Conservation (phyloP, 108 stramenopile species). For the Pseudonitzschia pungens region DNA sequence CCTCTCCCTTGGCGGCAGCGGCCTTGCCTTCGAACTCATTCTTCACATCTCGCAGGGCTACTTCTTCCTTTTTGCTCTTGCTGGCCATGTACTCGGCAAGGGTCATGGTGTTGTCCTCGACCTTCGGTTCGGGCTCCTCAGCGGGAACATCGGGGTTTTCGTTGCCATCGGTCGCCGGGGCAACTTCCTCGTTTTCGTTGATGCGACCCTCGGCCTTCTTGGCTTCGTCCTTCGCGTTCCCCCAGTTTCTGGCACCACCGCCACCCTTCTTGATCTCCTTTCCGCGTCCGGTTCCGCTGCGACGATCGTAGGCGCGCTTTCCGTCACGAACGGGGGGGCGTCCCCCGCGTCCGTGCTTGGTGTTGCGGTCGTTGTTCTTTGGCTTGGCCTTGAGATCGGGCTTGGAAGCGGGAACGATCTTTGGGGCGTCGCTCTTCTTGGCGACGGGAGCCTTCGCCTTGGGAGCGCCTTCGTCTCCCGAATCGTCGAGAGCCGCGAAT, state of each 20-base stretch:
- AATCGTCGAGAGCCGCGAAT: slow-evolving; percentile 88
- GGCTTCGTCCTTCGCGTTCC: slow-evolving; percentile 80
- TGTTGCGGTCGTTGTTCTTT: slow-evolving; percentile 68
- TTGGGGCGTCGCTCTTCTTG: slow-evolving; percentile 29
- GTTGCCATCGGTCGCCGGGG: slow-evolving; percentile 27
- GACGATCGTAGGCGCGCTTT: slow-evolving; percentile 85
- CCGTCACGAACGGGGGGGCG: slow-evolving; percentile 75
- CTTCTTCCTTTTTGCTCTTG: slow-evolving; percentile 57
- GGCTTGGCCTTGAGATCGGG: slow-evolving; percentile 36
- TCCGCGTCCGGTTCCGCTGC: slow-evolving; percentile 90
- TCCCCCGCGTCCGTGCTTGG: slow-evolving; percentile 78
- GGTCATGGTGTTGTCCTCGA: slow-evolving; percentile 77
- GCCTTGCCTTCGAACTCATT: slow-evolving; percentile 60
- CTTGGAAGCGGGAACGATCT: slow-evolving; percentile 60
- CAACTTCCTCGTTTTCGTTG: slow-evolving; percentile 44
- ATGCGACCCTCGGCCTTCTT: slow-evolving; percentile 70
- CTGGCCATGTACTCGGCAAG: slow-evolving; percentile 84
- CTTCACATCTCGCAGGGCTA: slow-evolving; percentile 54
- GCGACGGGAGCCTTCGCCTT: slow-evolving; percentile 36
- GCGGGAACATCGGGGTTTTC: slow-evolving; percentile 17
- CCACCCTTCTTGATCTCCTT: slow-evolving; percentile 89
- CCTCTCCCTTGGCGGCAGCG: slow-evolving; percentile 39
- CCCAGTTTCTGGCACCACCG: slow-evolving; percentile 92
- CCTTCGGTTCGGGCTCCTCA: slow-evolving; percentile 56
- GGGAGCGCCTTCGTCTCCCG: slow-evolving; percentile 69